Base-by-base conservation (phyloP, 148 eudicot species). In the Pouteria glomerata region DNA sequence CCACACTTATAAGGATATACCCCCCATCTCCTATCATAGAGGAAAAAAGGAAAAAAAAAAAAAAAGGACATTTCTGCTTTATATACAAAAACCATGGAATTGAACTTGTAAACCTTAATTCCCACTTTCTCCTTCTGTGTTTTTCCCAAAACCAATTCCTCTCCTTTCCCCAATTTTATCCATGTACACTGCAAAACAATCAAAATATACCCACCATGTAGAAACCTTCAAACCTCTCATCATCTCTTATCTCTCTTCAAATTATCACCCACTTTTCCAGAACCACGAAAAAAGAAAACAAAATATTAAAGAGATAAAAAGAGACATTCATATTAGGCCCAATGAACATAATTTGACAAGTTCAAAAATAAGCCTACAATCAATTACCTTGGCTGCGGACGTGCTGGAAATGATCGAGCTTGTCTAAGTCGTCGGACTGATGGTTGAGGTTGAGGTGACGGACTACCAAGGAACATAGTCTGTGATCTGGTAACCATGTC, bases 401-500 rank as follows among this genome's bases (percentile, higher is more conserved):
- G 68, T 52, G 31, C 31, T 13, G 58, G 14, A 37, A 72, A 72
- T 10, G 68, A 51, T 64, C 60, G 75, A 61, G 75, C 68, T 24
- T 27, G 69, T 19, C 61, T 63, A 4, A 65, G 60, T 0, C 69
- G 26, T 11, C n/a, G n/a, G n/a, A n/a, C n/a, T n/a, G n/a, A n/a
- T n/a, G n/a, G n/a, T n/a, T n/a, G n/a, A n/a, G 60, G 60, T 35
- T 50, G 75, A 14, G 76, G 53, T 3, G 56, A 73, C 0, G 70
- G 39, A 64, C 42, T 65, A 66, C 63, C 63, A 53, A 73, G n/a
- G 51, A 56, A 39, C 64, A 31, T 65, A 6, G 76, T 56, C 56
- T 73, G 70, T 1, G 76, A 73, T 27, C 52, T 70, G 30, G 34
- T 65, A 55, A 73, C 70, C 76, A 73, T 73, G 18, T 73, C 56